Evolutionary conservation across 1,139 yeast genomes (phyloP).

Genomic region (Komagataea norvegica): DNA sequence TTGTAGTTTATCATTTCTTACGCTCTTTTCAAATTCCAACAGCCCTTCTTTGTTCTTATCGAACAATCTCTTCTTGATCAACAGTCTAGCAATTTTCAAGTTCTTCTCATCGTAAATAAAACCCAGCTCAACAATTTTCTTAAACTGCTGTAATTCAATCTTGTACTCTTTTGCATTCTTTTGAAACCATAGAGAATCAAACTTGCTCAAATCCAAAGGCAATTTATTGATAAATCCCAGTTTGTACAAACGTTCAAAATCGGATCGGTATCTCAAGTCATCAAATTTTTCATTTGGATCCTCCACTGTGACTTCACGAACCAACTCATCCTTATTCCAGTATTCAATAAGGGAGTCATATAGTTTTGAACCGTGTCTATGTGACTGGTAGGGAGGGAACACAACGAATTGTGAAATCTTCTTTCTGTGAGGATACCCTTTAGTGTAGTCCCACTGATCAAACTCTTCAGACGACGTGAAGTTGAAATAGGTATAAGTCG

Average conservation of each 20-base stretch:
- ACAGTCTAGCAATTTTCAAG: constrained; percentile 37
- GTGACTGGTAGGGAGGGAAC: constrained; percentile 74
- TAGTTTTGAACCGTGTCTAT: constrained; percentile 63
- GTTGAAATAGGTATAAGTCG: constrained; percentile 82
- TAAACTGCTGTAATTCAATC: constrained; percentile 73
- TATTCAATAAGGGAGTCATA: constrained; percentile 50
- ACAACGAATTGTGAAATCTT: constrained; percentile 86
- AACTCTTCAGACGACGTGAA: constrained; percentile 55
- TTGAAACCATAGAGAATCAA: constrained; percentile 42
- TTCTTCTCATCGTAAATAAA: constrained; percentile 41
- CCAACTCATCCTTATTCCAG: constrained; percentile 50
- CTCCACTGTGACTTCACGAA: constrained; percentile 83
- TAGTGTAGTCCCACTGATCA: constrained; percentile 35
- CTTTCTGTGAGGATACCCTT: constrained; percentile 45
- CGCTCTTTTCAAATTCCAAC: constrained; percentile 55
- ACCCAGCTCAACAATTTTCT: constrained; percentile 72
- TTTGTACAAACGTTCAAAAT: constrained; percentile 49
- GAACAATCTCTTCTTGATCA: constrained; percentile 68
- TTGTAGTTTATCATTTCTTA: constrained; percentile 64
- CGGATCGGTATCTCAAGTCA: constrained; percentile 81
- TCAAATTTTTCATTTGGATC: constrained; percentile 95
- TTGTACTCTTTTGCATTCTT: constrained; percentile 40
- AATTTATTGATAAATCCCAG: constrained; percentile 28
- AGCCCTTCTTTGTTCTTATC: constrained; percentile 78
- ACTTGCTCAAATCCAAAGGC: constrained; percentile 19